These are phyloP conservation scores for Exophiala oligosperma DNA, from an alignment of 2,329 filamentous ascomycete genomes.

Conservation along the genomic window DNA sequence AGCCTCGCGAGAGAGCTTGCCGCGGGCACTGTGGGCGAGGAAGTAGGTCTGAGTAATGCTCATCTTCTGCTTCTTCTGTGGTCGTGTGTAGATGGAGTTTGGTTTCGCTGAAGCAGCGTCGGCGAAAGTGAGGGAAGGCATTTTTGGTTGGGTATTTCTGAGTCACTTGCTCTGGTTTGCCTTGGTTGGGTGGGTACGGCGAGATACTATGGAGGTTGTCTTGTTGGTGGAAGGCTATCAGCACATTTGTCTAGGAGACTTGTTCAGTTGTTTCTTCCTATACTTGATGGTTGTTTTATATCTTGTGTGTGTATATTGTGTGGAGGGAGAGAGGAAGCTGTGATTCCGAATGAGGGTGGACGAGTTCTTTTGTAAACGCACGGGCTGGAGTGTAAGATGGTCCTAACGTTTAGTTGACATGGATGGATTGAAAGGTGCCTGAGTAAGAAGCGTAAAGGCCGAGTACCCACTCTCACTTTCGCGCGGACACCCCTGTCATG, in stretches of 20 bases:
- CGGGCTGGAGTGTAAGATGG: conserved; percentile 15
- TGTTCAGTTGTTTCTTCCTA: conserved; percentile 2
- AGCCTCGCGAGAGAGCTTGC: conserved; percentile 93
- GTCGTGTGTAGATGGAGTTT: conserved; percentile 29
- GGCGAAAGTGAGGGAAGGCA: conserved; percentile 30
- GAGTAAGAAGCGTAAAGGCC: conserved; percentile 24
- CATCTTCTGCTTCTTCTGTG: conserved; percentile 70
- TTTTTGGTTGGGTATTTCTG: conserved; percentile 24
- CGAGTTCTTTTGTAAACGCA: conserved; percentile 26
- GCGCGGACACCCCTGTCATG: neutral
- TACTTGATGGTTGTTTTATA: conserved; percentile 1
- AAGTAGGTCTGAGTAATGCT: conserved; percentile 98
- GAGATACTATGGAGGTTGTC: conserved; percentile 2
- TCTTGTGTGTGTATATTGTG: neutral
- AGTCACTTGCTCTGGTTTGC: conserved; percentile 20
- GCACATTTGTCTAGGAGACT: conserved; percentile 2
- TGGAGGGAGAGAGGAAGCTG: conserved; percentile 12
- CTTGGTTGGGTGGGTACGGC: conserved; percentile 4
- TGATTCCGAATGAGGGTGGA: conserved; percentile 12
- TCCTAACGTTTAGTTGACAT: conserved; percentile 8
- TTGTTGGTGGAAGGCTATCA: neutral
- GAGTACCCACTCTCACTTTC: conserved; percentile 4
- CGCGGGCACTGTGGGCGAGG: conserved; percentile 92
- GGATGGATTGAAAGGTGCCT: conserved; percentile 21
- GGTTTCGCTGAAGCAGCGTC: conserved; percentile 21